Percentiles rank a stretch among this genome's conserved stretches.
Evolutionary conservation across 106 monocot species (phyloP).

Genomic region (Dendrobium officinale): DNA sequence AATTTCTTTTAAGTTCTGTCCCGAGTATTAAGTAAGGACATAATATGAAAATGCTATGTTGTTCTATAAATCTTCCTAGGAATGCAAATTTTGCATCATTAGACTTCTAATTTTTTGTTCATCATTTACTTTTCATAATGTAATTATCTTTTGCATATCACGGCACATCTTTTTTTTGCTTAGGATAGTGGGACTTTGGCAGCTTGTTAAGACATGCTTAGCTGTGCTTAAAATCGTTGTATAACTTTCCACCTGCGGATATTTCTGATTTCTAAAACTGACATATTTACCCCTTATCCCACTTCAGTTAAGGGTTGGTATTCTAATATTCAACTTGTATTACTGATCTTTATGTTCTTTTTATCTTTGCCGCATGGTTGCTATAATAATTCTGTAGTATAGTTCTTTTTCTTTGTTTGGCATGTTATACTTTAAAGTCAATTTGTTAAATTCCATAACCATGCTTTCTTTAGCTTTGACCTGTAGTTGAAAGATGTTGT

Average conservation of each 20-base stretch:
- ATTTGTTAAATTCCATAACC: background rate
- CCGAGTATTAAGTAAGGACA: background rate
- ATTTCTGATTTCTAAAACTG: background rate
- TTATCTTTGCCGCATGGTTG: background rate
- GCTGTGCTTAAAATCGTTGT: background rate
- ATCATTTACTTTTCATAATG: background rate
- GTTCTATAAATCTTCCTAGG: background rate
- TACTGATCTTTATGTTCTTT: background rate
- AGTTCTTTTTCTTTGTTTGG: background rate
- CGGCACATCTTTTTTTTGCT: background rate
- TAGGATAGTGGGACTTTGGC: background rate
- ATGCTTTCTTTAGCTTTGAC: background rate
- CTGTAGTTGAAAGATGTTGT: background rate
- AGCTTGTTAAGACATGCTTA: background rate
- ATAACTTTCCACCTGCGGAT: background rate
- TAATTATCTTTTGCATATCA: background rate
- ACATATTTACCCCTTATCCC: background rate
- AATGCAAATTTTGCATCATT: background rate
- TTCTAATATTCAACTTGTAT: background rate
- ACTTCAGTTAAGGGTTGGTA: background rate
- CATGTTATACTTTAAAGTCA: background rate
- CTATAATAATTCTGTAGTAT: background rate
- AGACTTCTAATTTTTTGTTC: background rate
- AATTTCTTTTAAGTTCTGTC: background rate
- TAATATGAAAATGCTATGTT: background rate